These are phyloP conservation scores for Aspergillus ochraceus DNA, from an alignment of 2,329 filamentous ascomycete species.

Conservation along the genomic window DNA sequence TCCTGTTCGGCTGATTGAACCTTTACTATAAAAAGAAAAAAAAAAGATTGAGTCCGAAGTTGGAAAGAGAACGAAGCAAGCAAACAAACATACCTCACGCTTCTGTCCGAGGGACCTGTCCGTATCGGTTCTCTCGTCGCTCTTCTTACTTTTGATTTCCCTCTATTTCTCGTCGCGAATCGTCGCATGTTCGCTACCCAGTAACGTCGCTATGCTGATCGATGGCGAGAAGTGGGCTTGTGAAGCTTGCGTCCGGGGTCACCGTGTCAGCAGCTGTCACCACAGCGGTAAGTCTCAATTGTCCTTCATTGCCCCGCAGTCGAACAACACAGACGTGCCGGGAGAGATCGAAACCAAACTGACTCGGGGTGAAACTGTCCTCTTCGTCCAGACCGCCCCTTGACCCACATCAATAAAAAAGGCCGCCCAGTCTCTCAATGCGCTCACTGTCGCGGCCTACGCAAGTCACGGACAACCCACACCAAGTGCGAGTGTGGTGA, in stretches of 20 bases:
- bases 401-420: conserved; percentile 96
- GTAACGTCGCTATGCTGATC: conserved; percentile 66
- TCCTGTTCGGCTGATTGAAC: conserved; percentile 21
- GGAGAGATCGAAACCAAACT: conserved; percentile 3
- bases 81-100: conserved; percentile 5
- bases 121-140: conserved; percentile 11
- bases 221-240: conserved; percentile 98
- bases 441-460: conserved; percentile 90
- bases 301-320: too few species aligned
- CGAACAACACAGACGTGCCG: too few species aligned
- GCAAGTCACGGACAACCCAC: conserved; percentile 93
- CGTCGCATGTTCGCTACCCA: conserved; percentile 41
- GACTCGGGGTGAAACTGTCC: neutral
- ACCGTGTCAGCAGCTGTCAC: conserved; percentile 98
- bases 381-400: conserved; percentile 69
- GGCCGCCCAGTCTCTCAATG: conserved; percentile 97
- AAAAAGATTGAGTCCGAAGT: conserved; percentile 3
- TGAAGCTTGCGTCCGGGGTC: conserved; percentile 95
- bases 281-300: conserved; percentile 72
- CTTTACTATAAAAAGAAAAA: conserved; percentile 9
- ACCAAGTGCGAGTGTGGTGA: conserved; percentile 96
- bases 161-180: conserved; percentile 30
- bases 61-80: neutral
- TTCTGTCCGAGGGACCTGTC: conserved; percentile 7
- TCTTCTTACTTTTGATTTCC: conserved; percentile 14